phyloP scores from a whole-genome alignment of 2,329 filamentous ascomycete genomes.

The Mycosphaerella sp. region DNA sequence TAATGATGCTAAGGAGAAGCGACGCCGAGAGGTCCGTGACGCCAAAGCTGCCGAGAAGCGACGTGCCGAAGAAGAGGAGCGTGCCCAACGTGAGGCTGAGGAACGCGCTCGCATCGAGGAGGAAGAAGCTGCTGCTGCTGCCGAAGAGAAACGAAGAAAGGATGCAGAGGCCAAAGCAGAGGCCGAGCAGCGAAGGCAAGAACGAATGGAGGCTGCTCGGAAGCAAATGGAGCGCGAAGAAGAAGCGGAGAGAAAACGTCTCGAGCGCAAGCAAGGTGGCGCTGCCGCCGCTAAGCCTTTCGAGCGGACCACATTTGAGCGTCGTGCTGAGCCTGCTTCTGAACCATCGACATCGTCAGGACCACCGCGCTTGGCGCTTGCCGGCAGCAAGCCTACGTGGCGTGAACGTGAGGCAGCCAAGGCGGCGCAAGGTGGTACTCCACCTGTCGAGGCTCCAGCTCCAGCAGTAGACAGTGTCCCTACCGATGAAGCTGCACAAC shows the following conservation, averaged over 20 bases:
- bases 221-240: conserved; percentile 59
- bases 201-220: conserved; percentile 31
- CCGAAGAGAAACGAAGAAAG: conserved; percentile 63
- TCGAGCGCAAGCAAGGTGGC: conserved; percentile 51
- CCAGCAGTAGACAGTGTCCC: conserved; percentile 30
- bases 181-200: conserved; percentile 61
- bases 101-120: conserved; percentile 75
- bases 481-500: conserved; percentile 35
- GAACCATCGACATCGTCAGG: conserved; percentile 45
- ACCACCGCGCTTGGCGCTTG: conserved; percentile 57
- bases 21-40: conserved; percentile 84
- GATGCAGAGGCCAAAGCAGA: conserved; percentile 56
- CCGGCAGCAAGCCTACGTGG: conserved; percentile 57
- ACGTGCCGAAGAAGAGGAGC: conserved; percentile 79
- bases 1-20: conserved; percentile 80
- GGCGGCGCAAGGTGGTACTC: conserved; percentile 27
- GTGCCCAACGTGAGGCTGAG: conserved; percentile 71
- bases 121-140: conserved; percentile 71
- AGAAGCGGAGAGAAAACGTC: conserved; percentile 69
- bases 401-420: conserved; percentile 61
- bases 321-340: conserved; percentile 27
- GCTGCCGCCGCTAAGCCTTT: conserved; percentile 34
- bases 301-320: conserved; percentile 22
- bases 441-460: conserved; percentile 24
- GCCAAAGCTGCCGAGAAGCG: conserved; percentile 73